phyloP scores from a whole-genome alignment of 768 basidiomycete genomes.

The Cubamyces sp. region DNA sequence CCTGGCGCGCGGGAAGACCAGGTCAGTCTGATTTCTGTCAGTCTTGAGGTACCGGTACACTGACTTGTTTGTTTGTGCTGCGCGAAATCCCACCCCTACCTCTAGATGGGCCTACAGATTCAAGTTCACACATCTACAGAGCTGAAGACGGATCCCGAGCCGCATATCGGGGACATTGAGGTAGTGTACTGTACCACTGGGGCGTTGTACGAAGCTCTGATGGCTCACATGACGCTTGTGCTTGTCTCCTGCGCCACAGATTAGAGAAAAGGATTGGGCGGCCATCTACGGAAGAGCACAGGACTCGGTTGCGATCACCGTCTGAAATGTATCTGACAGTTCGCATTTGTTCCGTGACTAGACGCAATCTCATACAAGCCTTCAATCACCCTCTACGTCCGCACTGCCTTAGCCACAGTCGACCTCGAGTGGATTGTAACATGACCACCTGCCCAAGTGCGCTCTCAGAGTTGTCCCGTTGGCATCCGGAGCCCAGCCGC shows the following conservation, averaged over 20 bases:
- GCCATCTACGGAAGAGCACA: not conserved
- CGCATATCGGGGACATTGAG: not conserved
- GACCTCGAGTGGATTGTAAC: no score
- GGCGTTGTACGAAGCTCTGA: no score
- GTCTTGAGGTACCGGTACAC: not conserved
- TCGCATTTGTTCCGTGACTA: not conserved
- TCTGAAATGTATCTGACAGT: not conserved
- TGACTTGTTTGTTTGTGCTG: no score
- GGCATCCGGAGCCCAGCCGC: no score
- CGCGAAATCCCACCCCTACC: not conserved
- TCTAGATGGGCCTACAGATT: conserved; percentile 13
- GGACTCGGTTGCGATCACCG: not conserved
- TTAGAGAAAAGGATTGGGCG: not conserved
- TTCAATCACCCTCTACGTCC: not conserved
- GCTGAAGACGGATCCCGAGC: conserved; percentile 13
- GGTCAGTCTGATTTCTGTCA: not conserved
- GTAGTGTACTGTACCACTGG: not conserved
- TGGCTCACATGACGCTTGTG: not conserved
- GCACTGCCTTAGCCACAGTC: no score
- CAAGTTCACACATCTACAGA: conserved; percentile 20
- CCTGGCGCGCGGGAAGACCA: conserved; percentile 3
- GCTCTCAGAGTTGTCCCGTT: no score
- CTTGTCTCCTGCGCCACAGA: not conserved
- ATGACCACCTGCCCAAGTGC: no score
- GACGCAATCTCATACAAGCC: not conserved